These are phyloP conservation scores for Podospora appendiculata DNA, from an alignment of 495 filamentous ascomycete species.

Conservation along the genomic window DNA sequence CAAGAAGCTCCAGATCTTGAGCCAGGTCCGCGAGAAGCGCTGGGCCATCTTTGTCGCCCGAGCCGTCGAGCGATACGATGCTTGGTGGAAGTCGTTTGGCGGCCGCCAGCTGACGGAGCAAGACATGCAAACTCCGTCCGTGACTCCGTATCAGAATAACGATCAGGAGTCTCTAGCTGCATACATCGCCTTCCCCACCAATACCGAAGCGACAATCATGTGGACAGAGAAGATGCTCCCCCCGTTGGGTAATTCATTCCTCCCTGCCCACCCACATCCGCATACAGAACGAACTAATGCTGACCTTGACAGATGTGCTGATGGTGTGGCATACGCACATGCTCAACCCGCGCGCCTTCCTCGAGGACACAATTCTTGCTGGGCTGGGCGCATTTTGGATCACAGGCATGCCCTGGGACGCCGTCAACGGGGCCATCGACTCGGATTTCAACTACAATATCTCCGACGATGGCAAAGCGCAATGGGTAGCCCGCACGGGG, in stretches of 20 bases:
- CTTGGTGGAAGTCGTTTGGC: constrained; percentile 54
- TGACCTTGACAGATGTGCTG: constrained; percentile 53
- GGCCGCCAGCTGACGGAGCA: constrained; percentile 19
- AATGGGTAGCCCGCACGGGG: constrained; percentile 46
- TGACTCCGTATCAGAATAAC: too few relatives aligned
- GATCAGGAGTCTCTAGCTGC: not conserved
- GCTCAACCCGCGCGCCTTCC: constrained; percentile 71
- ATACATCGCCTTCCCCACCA: constrained; percentile 18
- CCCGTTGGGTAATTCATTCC: constrained; percentile 29
- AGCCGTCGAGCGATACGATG: constrained; percentile 65
- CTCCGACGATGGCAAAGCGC: constrained; percentile 30
- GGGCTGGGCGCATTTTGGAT: constrained; percentile 54
- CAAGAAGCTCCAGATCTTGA: constrained; percentile 28
- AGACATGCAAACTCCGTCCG: constrained; percentile 16
- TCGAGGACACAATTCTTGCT: constrained; percentile 68
- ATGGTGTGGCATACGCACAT: constrained; percentile 89
- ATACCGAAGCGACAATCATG: constrained; percentile 3
- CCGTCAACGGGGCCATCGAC: constrained; percentile 59
- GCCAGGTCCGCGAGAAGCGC: constrained; percentile 63
- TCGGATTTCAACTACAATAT: constrained; percentile 54
- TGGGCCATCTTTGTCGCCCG: constrained; percentile 71
- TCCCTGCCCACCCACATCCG: too few relatives aligned
- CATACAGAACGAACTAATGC: too few relatives aligned
- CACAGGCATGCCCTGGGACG: constrained; percentile 64
- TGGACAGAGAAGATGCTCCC: constrained; percentile 28